Evolutionary conservation across 1,284 basidiomycete genomes (phyloP), one percentile per base, ranked within the genome.

Genomic region (Xerocomus minutiporus): DNA sequence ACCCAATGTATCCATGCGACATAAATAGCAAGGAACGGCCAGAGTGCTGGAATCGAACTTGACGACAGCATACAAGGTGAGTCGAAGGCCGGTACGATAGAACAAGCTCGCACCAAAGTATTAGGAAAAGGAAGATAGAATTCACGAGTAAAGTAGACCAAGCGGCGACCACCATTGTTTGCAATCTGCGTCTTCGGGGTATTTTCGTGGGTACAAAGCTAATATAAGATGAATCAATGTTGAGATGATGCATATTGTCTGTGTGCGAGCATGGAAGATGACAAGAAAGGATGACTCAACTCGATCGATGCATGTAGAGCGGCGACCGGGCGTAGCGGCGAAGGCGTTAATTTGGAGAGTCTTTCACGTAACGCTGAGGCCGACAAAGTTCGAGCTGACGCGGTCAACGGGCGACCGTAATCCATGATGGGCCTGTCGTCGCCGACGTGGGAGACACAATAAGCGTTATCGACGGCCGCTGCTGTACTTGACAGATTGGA

Each of bases 41-140:
- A 99, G 36, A 93, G 70, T 3, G 84, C 78, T 0, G 95, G 96
- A 52, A 93, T 80, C 0, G 96, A 94, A 64, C 95, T 97, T 70
- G 31, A 45, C 46, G 53, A 34, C 20, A 51, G 48, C 25, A 34
- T 32, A 50, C 28, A 34, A 13, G 29, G 50, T 55, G 48, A 53
- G 48, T 36, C 32, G 8, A 40, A 17, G 23, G 61, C 35, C 1
- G 12, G 23, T 25, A 17, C 8, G 46, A 43, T 43, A n/a, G 20
- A 20, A 40, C 1, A 31, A 5, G 1, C 11, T 73, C 88, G 65
- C 63, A 96, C 92, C 91, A 87, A 35, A 92, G 75, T 20, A 90
- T 68, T 48, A 96, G 77, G 74, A 93, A 97, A 42, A 83, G 45
- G 58, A 82, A 81, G 13, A 86, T 69, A 47, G 79, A 81, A 56